Evolutionary conservation across 768 basidiomycete species (phyloP).

Genomic region (Auricularia cornea): DNA sequence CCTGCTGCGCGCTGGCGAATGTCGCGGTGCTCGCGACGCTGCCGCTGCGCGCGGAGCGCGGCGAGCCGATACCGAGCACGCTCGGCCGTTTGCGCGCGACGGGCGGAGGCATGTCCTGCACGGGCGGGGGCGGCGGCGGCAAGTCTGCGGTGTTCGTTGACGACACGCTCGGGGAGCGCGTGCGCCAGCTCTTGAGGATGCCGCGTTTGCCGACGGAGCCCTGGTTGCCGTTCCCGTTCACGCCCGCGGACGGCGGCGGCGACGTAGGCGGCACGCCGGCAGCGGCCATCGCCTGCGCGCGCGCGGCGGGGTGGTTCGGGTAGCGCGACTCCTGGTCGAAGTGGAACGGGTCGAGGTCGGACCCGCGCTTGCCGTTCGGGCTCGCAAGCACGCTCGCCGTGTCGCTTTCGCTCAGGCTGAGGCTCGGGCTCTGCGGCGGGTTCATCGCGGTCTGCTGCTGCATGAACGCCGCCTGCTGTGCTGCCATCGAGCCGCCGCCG

Average conservation of each 20-base stretch:
- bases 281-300: not conserved
- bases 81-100: not conserved
- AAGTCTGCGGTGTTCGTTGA: not conserved
- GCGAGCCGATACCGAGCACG: not conserved
- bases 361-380: not conserved
- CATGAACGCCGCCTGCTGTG: not conserved
- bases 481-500: not conserved
- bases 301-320: conserved; percentile 23
- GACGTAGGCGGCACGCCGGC: not conserved
- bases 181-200: not conserved
- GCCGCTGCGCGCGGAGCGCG: not conserved
- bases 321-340: conserved; percentile 73
- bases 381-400: not conserved
- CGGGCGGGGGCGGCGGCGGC: not conserved
- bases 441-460: conserved; percentile 22
- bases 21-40: not conserved
- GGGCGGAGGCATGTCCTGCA: not conserved
- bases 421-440: conserved; percentile 13
- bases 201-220: not conserved
- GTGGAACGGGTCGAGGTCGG: conserved; percentile 40
- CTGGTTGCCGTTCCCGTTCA: too few relatives aligned
- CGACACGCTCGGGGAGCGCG: not conserved
- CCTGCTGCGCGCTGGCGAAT: not conserved
- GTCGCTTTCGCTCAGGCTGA: not conserved
- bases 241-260: not conserved